Percentiles rank a stretch among this genome's conserved stretches.
These are phyloP conservation scores for Dactylellina parvicollis DNA, from an alignment of 2,329 filamentous ascomycete species.

Conservation along the genomic window DNA sequence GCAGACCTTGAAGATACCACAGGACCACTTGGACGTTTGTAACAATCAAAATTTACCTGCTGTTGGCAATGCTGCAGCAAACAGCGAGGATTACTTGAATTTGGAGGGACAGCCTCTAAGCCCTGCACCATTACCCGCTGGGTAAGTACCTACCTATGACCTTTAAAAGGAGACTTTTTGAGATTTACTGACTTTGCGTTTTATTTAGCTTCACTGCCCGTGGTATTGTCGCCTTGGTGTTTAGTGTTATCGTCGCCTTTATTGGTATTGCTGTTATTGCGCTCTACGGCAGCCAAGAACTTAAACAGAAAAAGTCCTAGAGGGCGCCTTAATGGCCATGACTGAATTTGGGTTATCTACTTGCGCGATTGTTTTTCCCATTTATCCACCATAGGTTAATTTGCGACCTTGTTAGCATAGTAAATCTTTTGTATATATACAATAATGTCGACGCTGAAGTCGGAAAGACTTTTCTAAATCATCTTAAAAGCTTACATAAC, in stretches of 20 bases:
- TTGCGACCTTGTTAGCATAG: neutral
- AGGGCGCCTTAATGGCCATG: neutral
- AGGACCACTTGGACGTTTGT: constrained; percentile 67
- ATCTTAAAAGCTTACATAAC: neutral
- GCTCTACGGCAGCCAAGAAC: constrained; percentile 70
- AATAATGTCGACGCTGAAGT: neutral
- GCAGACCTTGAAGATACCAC: constrained; percentile 69
- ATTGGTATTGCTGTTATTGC: constrained; percentile 74
- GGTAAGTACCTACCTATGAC: constrained; percentile 65
- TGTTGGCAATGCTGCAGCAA: constrained; percentile 78
- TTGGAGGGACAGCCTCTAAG: constrained; percentile 70
- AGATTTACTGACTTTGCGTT: neutral
- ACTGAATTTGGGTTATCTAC: no score
- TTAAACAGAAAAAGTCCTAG: constrained; percentile 42
- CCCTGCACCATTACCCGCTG: constrained; percentile 70
- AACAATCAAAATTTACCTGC: constrained; percentile 65
- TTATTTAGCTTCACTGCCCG: constrained; percentile 69
- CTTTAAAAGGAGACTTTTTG: no score
- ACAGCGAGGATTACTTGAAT: constrained; percentile 72
- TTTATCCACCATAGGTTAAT: neutral
- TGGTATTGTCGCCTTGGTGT: constrained; percentile 78
- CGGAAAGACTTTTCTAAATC: neutral
- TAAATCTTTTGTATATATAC: constrained; percentile 3
- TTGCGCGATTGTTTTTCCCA: no score
- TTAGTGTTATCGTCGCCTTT: constrained; percentile 75